phyloP scores from a whole-genome alignment of 1,139 yeast species.

The Dujonia santamariae region DNA sequence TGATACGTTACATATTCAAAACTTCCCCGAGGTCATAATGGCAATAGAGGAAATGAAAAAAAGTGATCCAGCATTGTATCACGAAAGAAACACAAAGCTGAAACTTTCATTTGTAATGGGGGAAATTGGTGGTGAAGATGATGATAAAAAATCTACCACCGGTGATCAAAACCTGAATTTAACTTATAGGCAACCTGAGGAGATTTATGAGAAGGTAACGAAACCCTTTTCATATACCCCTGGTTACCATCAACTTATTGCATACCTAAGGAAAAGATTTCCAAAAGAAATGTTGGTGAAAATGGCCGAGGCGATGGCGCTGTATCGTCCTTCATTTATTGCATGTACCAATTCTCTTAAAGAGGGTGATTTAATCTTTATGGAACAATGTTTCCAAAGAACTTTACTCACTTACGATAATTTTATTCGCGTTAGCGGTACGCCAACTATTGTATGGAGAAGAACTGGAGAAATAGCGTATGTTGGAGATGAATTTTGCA shows the following conservation, averaged over 20 bases:
- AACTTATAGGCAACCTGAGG: conserved; percentile 66
- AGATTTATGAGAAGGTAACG: conserved; percentile 70
- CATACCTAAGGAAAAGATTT: conserved; percentile 71
- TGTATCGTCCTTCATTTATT: conserved; percentile 85
- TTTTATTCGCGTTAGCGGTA: conserved; percentile 79
- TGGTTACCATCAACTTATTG: conserved; percentile 80
- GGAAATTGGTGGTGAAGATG: conserved; percentile 33
- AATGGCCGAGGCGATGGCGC: conserved; percentile 87
- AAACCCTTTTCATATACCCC: conserved; percentile 86
- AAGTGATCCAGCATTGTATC: conserved; percentile 39
- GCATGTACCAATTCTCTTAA: conserved; percentile 88
- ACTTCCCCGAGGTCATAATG: conserved; percentile 56
- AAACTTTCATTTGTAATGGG: conserved; percentile 56
- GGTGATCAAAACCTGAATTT: conserved; percentile 10
- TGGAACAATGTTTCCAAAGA: conserved; percentile 95
- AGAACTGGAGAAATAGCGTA: conserved; percentile 94
- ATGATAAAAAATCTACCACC: conserved; percentile 14
- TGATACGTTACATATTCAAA: conserved; percentile 17
- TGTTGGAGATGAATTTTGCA: conserved; percentile 88
- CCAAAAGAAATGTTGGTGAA: conserved; percentile 67
- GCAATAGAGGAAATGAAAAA: conserved; percentile 43
- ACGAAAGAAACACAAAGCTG: conserved; percentile 40
- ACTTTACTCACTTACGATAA: conserved; percentile 86
- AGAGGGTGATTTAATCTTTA: conserved; percentile 87
- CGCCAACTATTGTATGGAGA: conserved; percentile 95